Percentiles rank a stretch among this genome's conserved stretches.
phyloP scores from a whole-genome alignment of 352 stramenopile genomes.

The Globisporangium uncinulatum region DNA sequence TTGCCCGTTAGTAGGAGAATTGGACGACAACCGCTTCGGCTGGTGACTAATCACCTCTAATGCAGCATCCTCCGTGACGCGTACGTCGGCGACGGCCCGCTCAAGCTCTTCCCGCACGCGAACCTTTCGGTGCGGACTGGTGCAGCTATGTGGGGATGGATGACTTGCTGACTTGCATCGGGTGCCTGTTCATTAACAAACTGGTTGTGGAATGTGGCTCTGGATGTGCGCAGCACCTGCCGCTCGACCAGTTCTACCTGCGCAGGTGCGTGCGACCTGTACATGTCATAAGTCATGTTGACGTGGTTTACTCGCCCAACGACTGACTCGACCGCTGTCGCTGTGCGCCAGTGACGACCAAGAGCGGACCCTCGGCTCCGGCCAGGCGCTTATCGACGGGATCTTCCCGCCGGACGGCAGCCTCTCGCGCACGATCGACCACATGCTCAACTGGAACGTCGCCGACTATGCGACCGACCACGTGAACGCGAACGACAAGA shows the following conservation, averaged over 20 bases:
- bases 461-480: constrained; percentile 74
- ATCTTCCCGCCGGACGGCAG: constrained; percentile 62
- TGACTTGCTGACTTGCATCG: no score
- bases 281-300: no score
- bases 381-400: constrained; percentile 71
- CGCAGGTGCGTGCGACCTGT: constrained; percentile 18
- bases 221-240: constrained; percentile 17
- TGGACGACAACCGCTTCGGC: neutral
- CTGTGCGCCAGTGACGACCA: constrained; percentile 55
- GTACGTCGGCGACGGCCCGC: constrained; percentile 62
- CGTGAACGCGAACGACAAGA: constrained; percentile 72
- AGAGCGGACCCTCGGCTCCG: constrained; percentile 79
- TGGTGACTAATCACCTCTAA: neutral
- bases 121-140: constrained; percentile 49
- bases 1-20: neutral
- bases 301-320: no score
- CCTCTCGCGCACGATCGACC: constrained; percentile 38
- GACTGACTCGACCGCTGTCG: neutral
- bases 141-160: no score
- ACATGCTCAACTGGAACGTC: constrained; percentile 74
- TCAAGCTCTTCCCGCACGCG: constrained; percentile 63
- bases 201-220: neutral
- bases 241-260: constrained; percentile 59
- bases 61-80: constrained; percentile 53
- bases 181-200: no score